Evolutionary conservation across 768 basidiomycete genomes (phyloP).

Genomic region (Asterophora parasitica): DNA sequence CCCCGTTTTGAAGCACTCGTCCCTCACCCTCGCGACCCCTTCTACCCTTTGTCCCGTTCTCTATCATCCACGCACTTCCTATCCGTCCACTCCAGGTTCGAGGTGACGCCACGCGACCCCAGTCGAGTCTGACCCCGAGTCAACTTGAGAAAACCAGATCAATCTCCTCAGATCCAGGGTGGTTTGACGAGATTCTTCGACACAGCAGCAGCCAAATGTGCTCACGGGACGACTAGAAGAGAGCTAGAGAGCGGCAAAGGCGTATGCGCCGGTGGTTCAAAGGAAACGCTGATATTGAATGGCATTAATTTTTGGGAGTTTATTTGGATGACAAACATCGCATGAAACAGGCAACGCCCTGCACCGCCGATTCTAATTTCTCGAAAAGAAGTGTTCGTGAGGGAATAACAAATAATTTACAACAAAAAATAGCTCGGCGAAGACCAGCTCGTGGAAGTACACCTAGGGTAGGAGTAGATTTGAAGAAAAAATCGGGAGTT

Average conservation of each 20-base stretch:
- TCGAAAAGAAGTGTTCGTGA: too few relatives aligned
- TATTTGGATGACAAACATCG: conserved; percentile 32
- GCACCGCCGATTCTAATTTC: neutral
- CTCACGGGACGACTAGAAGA: conserved; percentile 14
- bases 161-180: conserved; percentile 66
- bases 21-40: conserved; percentile 4
- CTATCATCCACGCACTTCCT: conserved; percentile 7
- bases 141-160: conserved; percentile 16
- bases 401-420: conserved; percentile 7
- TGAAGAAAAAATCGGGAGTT: neutral
- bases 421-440: conserved; percentile 9
- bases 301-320: conserved; percentile 41
- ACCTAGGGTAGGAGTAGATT: conserved; percentile 10
- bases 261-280: conserved; percentile 25
- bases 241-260: conserved; percentile 13
- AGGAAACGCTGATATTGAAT: conserved; percentile 30
- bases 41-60: conserved; percentile 12
- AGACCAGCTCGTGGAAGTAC: conserved; percentile 7
- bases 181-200: conserved; percentile 62
- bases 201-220: conserved; percentile 20
- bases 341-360: neutral
- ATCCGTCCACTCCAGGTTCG: conserved; percentile 7
- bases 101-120: conserved; percentile 7
- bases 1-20: conserved; percentile 8
- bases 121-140: conserved; percentile 6